Base-by-base conservation (phyloP, 176 grass and related monocot species). In the Dactylis glomerata region DNA sequence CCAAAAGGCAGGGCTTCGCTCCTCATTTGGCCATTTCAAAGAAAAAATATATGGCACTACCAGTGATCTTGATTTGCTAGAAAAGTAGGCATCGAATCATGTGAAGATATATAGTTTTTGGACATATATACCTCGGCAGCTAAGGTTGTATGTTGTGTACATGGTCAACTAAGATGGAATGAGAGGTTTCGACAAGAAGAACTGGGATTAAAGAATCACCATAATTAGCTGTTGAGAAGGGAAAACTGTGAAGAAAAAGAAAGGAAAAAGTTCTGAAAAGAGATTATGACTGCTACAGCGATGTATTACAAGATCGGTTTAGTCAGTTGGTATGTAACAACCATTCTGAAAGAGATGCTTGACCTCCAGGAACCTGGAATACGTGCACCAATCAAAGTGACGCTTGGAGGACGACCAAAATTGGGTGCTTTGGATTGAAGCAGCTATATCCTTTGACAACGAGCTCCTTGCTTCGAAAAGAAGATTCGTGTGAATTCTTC, bases 311-410 rank as follows among this genome's bases (percentile, higher is more conserved):
- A 45, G 12, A 45, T 26, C 2, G 3, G 56, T 45, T 59, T 2
- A 14, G 31, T 63, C 32, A 22, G 77, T 59, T 40, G n/a, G 54
- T 31, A 30, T 16, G 13, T 44, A 17, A 72, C 13, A 45, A 44
- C 26, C 59, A 89, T 77, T 51, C 31, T 52, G 63, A 77, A 76
- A 70, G 23, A 24, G 19, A 63, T 70, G 10, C 31, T 55, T 77
- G 32, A 77, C 15, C 76, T 61, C 76, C 20, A 11, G 1, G 52
- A 58, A 8, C 76, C 20, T 19, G 1, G 52, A 58, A 8, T 41
- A 7, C 16, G n/a, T 61, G 49, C 70, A 27, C 40, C 17, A 33
- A 40, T 61, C 17, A 8, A 50, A 8, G 15, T 20, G 23, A 24
- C 37, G 76, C 17, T 5, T 8, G 3, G 23, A 70, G 41, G 37